phyloP scores from a whole-genome alignment of 129 eudicot species.

The Lactuca saligna region DNA sequence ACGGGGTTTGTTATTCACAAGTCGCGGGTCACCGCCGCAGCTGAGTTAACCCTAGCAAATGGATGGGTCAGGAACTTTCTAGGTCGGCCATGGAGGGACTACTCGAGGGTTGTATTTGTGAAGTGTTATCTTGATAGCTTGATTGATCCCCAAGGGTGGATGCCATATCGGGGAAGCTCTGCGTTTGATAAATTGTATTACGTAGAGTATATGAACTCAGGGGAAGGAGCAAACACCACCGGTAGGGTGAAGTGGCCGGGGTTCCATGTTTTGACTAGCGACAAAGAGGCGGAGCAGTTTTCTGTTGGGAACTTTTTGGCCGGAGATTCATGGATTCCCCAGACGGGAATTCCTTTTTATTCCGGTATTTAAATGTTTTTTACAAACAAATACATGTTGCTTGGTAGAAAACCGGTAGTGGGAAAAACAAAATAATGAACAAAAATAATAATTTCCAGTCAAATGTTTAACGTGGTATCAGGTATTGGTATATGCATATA shows the following conservation, averaged over 20 bases:
- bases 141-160: constrained; percentile 43
- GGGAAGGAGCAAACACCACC: constrained; percentile 32
- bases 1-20: constrained; percentile 44
- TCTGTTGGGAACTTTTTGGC: constrained; percentile 30
- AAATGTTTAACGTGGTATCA: too few species aligned
- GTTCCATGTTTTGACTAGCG: constrained; percentile 27
- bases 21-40: constrained; percentile 29
- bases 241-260: constrained; percentile 49
- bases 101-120: constrained; percentile 31
- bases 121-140: constrained; percentile 24
- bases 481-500: too few species aligned
- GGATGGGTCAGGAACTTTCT: constrained; percentile 26
- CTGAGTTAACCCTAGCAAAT: constrained; percentile 2
- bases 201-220: constrained; percentile 39
- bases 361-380: constrained; percentile 10
- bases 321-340: constrained; percentile 38
- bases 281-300: constrained; percentile 28
- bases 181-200: constrained; percentile 26
- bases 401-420: background rate
- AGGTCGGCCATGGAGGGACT: constrained; percentile 50
- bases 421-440: too few species aligned
- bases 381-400: background rate
- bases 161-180: constrained; percentile 23
- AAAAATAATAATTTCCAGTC: too few species aligned
- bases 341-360: constrained; percentile 34